A percentile compares a stretch with the other conserved stretches of the same genome.
phyloP scores from a whole-genome alignment of 192 early-diverging fungal genomes.

The Coemansia sp. region DNA sequence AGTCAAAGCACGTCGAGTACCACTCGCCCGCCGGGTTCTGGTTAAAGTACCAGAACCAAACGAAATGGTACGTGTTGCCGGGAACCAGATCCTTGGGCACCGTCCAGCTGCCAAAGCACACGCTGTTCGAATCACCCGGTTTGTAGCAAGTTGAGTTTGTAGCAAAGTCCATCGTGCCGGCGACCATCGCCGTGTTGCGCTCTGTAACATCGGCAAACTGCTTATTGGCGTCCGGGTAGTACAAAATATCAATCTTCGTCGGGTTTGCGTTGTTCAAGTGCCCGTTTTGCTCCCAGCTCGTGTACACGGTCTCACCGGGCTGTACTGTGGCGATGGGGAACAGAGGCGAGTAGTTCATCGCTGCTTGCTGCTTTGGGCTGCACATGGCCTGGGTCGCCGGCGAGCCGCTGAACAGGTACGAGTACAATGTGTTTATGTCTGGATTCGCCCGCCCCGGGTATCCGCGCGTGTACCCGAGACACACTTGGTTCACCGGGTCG shows the following conservation, averaged over 20 bases:
- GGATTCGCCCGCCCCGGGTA: conserved; percentile 55
- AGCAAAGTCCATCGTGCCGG: conserved; percentile 54
- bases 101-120: conserved; percentile 55
- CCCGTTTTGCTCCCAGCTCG: conserved; percentile 60
- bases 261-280: conserved; percentile 53
- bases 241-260: conserved; percentile 45
- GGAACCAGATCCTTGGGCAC: conserved; percentile 54
- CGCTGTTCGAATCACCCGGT: conserved; percentile 42
- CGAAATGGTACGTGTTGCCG: conserved; percentile 55
- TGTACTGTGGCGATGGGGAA: conserved; percentile 54
- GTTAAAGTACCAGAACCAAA: conserved; percentile 66
- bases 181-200: conserved; percentile 24
- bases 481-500: conserved; percentile 39
- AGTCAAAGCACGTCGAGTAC: conserved; percentile 65
- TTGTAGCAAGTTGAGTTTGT: conserved; percentile 48
- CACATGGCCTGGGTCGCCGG: conserved; percentile 53
- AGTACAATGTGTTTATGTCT: conserved; percentile 56
- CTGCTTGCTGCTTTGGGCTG: conserved; percentile 34
- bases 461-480: conserved; percentile 55
- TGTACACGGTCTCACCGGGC: conserved; percentile 56
- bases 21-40: conserved; percentile 59
- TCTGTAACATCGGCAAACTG: conserved; percentile 35
- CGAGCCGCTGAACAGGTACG: conserved; percentile 52
- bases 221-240: conserved; percentile 24
- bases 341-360: conserved; percentile 22